Conservation (phyloP, 83 land plant species). For the Larix sibirica region DNA sequence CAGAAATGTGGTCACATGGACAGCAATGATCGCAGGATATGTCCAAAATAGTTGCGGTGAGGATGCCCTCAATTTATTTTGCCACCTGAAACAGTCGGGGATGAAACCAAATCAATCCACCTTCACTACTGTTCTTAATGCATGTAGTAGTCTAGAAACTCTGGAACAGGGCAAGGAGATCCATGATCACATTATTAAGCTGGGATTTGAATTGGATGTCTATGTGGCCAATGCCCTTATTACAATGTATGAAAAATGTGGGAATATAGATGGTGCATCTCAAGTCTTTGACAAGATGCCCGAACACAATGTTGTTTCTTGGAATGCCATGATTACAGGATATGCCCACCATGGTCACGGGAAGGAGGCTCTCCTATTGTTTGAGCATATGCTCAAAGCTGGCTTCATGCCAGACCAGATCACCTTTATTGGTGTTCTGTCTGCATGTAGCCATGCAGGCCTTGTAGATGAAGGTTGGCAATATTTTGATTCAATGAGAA, state of each 20-base stretch:
- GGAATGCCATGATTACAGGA: slow-evolving; percentile 57
- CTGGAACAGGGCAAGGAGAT: slow-evolving; percentile 35
- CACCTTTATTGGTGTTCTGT: slow-evolving; percentile 44
- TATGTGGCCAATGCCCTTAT: slow-evolving; percentile 39
- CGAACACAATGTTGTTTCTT: slow-evolving; percentile 36
- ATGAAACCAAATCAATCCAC: slow-evolving; percentile 43
- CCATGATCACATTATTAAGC: slow-evolving; percentile 30
- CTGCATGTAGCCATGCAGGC: slow-evolving; percentile 51
- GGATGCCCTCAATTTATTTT: slow-evolving; percentile 39
- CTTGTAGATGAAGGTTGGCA: slow-evolving; percentile 30
- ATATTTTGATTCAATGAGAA: slow-evolving; percentile 36
- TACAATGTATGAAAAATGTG: slow-evolving; percentile 59
- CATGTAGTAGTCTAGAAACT: slow-evolving; percentile 36
- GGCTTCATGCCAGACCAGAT: slow-evolving; percentile 40
- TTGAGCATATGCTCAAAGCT: slow-evolving; percentile 31
- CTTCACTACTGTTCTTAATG: slow-evolving; percentile 33
- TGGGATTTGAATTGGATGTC: slow-evolving; percentile 17
- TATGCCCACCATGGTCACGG: slow-evolving; percentile 43
- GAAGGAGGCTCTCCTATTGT: slow-evolving; percentile 37
- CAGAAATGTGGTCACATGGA: slow-evolving; percentile 54
- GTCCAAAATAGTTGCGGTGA: slow-evolving; percentile 37
- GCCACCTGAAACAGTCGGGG: slow-evolving; percentile 29
- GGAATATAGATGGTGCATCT: slow-evolving; percentile 37
- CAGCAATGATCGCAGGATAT: slow-evolving; percentile 46
- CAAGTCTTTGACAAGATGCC: slow-evolving; percentile 28